These are phyloP conservation scores for Vitrella brassicaformis DNA, from an alignment of 73 alveolate genomes.

Conservation along the genomic window DNA sequence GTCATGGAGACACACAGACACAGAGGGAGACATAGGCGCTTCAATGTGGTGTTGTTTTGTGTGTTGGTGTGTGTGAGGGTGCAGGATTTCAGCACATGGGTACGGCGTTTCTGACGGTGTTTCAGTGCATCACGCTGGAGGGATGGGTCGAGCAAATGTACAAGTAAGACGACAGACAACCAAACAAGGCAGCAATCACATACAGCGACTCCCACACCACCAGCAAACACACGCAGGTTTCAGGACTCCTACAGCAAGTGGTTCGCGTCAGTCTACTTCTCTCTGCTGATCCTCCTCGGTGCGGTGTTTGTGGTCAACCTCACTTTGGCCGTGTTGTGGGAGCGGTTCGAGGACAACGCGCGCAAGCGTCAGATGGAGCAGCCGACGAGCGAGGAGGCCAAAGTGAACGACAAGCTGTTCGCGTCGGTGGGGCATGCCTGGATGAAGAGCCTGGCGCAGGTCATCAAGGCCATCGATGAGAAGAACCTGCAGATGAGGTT, in stretches of 20 bases:
- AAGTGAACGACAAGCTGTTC: neutral
- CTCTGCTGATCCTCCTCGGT: slow-evolving; percentile 6
- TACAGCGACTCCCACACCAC: no score
- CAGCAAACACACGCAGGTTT: no score
- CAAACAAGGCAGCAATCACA: no score
- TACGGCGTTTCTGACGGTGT: slow-evolving; percentile 2
- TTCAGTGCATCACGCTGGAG: slow-evolving; percentile 9
- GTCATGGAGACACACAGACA: no score
- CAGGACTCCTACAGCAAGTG: neutral
- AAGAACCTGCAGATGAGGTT: neutral
- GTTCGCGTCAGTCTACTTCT: slow-evolving; percentile 4
- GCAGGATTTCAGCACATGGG: slow-evolving; percentile 7
- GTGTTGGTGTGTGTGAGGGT: slow-evolving; percentile 1
- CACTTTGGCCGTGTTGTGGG: slow-evolving; percentile 14
- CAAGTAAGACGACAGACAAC: no score
- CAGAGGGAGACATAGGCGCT: no score
- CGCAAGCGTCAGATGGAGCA: neutral
- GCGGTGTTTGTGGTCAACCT: slow-evolving; percentile 11
- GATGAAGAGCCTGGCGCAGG: no score
- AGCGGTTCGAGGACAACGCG: neutral
- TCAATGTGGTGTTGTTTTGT: neutral
- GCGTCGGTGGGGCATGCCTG: no score
- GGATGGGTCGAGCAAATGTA: slow-evolving; percentile 13
- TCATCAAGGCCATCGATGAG: neutral
- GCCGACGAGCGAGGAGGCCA: neutral